These are phyloP conservation scores for slime mould (Dictyostelium discoideum) DNA, from an alignment of 78 protist genomes.

Conservation along the genomic window dicty_2.7 NC_007088.5:7217501-7218000, in stretches of 20 bases:
- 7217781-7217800: slow-evolving; percentile 90
- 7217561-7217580: slow-evolving; percentile 85
- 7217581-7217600: slow-evolving; percentile 70
- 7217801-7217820: slow-evolving; percentile 88
- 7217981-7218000: slow-evolving; percentile 86
- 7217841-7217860: slow-evolving; percentile 65
- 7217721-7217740: background rate
- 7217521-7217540: slow-evolving; percentile 94
- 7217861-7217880: slow-evolving; percentile 67
- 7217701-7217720: background rate
- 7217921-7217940: slow-evolving; percentile 89
- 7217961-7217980: slow-evolving; percentile 78
- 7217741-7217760: no score
- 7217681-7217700: background rate
- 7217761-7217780: slow-evolving; percentile 81
- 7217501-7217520: slow-evolving; percentile 92
- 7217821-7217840: slow-evolving; percentile 84
- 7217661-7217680: slow-evolving; percentile 52
- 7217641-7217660: slow-evolving; percentile 67
- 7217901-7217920: slow-evolving; percentile 83
- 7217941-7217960: slow-evolving; percentile 93
- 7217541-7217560: slow-evolving; percentile 90
- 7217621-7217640: slow-evolving; percentile 86
- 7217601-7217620: slow-evolving; percentile 85
- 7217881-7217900: slow-evolving; percentile 88